Base-by-base conservation (phyloP, 345 rosid species). In the Arabis alpina region DNA sequence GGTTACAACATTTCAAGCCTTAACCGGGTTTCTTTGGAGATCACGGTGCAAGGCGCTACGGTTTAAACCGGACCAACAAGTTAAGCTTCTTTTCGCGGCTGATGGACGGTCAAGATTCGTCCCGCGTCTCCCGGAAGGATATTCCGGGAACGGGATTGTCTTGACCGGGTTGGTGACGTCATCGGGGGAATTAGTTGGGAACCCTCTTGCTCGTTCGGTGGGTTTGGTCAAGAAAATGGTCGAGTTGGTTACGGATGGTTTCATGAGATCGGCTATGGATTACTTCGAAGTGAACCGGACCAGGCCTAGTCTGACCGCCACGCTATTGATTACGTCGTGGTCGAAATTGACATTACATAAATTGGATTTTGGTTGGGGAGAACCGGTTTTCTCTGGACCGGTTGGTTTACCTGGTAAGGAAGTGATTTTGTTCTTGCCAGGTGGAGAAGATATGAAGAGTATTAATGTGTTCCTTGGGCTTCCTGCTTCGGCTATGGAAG, bases 361-460 rank as follows among this genome's bases (percentile, higher is more conserved):
- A 1, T 81, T 82, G 12, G 88, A 93, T 59, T 90, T 90, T 41
- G 93, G 93, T 9, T 92, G 95, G 97, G 95, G 98, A 0, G 86
- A 82, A 70, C 88, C 95, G 1, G 15, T 85, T 39, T 61, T 83
- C 2, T 82, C 95, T 27, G 89, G 90, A 28, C 95, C 97, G 0
- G 92, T 88, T 12, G 83, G 87, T 15, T 84, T 90, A 72, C 98
- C 97, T 0, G 87, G 83, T 76, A 88, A 83, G 77, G 92, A 86
- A 70, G 96, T 90, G 8, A 80, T 81, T 14, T 77, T 88, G 66
- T 86, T 90, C 74, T 84, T 88, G 28, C 88, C 92, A 57, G 86
- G 90, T 13, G 51, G 74, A 4, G 80, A 82, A 5, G 50, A 55
- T 55, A 64, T 75, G 81, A 81, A 79, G 71, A 80, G 79, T 77